Evolutionary conservation across 2,329 filamentous ascomycete species (phyloP), one percentile per base, ranked within the genome.

Genomic region (Cercospora sojina): DNA sequence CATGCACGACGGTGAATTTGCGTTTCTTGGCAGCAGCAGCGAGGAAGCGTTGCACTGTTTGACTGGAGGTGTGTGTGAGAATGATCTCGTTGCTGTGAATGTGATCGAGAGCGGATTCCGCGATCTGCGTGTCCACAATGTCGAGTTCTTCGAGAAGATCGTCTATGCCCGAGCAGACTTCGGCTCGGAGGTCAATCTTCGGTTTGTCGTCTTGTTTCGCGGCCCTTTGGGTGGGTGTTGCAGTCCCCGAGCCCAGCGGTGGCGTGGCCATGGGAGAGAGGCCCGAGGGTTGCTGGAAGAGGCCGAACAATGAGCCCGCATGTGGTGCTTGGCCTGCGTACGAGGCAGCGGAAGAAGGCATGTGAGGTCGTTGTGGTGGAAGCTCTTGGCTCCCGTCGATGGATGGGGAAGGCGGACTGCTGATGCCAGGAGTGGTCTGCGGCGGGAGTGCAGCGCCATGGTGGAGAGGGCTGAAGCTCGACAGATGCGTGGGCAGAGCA

Each of bases 121-220:
- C 91, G 73, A 99, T 96, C 79, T 97, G 93, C 75, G 96, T 92
- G 76, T 97, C 95, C 7, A 93, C 93, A 76, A 94, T 91, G 71
- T 91, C 90, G 64, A 99, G 89, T 80, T 99, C 95, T 76, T 99
- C 95, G 78, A 96, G 91, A 67, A 99, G 93, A 78, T 99, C 95
- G 74, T 92, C 89, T 74, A 99, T 97, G 49, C 93, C 95, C 73
- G 95, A 91, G 71, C 97, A 89, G 27, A 98, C 90, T 79, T 98
- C 95, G 13, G 92, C 92, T 67, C 93, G 91, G 66, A 98, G 83
- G 69, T 96, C 90, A 67, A 91, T 64, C 58, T 76, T 76, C 57
- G 75, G 74, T 73, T 79, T 70, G 74, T 35, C 66, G 41, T 74
- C 79, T 64, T 73, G 75, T 75, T 67, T 74, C 77, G 66, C 73